phyloP scores from a whole-genome alignment of 768 basidiomycete genomes.

The Naematelia encephala region DNA sequence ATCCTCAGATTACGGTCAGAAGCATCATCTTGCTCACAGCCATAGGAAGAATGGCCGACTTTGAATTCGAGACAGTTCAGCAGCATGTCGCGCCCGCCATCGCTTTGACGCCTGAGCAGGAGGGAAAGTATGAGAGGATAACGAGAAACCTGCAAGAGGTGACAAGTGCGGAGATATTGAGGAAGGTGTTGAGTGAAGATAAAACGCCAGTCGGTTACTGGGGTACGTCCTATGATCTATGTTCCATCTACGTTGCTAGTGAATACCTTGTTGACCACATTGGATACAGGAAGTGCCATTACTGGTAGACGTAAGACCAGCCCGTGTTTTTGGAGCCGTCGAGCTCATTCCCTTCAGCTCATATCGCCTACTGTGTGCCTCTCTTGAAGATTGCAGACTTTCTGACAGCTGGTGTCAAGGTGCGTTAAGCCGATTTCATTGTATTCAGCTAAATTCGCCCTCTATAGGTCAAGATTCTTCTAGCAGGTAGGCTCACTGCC shows the following conservation, averaged over 20 bases:
- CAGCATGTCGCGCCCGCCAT: constrained; percentile 21
- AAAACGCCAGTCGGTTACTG: constrained; percentile 81
- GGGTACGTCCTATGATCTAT: constrained; percentile 59
- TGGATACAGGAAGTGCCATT: constrained; percentile 83
- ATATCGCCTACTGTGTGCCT: constrained; percentile 95
- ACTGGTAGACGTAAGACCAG: constrained; percentile 80
- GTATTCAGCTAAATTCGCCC: constrained; percentile 7
- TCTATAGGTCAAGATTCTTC: constrained; percentile 66
- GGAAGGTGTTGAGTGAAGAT: constrained; percentile 72
- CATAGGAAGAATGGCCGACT: constrained; percentile 25
- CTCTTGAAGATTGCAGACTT: constrained; percentile 96
- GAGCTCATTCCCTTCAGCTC: constrained; percentile 58
- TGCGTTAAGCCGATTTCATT: constrained; percentile 46
- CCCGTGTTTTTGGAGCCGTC: neutral
- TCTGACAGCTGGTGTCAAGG: constrained; percentile 83
- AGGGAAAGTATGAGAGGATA: constrained; percentile 67
- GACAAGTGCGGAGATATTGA: constrained; percentile 78
- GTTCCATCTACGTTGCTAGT: no score
- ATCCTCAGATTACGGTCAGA: no score
- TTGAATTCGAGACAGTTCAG: constrained; percentile 26
- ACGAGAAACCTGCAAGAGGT: constrained; percentile 82
- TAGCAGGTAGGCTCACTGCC: constrained; percentile 56
- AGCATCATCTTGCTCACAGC: no score
- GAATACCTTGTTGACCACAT: no score
- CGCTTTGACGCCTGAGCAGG: constrained; percentile 33